Conservation (phyloP, 352 stramenopile species). For the Globisporangium solare region DNA sequence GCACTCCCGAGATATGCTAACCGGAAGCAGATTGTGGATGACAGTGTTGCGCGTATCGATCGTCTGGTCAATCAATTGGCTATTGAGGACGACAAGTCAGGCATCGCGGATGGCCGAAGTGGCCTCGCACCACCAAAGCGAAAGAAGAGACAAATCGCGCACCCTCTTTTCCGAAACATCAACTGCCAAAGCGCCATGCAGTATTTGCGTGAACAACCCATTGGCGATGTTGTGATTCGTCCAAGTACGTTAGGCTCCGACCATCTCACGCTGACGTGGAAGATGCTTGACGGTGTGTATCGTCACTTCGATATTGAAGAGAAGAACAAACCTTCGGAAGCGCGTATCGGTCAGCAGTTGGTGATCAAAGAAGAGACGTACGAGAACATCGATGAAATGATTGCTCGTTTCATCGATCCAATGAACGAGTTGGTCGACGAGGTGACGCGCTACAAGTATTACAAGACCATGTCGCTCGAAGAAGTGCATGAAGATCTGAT, state of each 20-base stretch:
- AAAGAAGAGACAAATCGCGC: slow-evolving; percentile 86
- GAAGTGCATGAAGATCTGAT: slow-evolving; percentile 84
- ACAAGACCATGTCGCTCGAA: slow-evolving; percentile 58
- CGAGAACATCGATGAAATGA: slow-evolving; percentile 86
- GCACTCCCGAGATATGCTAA: slow-evolving; percentile 54
- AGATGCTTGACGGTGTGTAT: slow-evolving; percentile 84
- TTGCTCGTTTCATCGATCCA: slow-evolving; percentile 82
- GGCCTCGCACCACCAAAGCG: slow-evolving; percentile 37
- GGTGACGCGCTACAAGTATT: slow-evolving; percentile 86
- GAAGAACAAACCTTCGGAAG: slow-evolving; percentile 84
- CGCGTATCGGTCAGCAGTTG: slow-evolving; percentile 70
- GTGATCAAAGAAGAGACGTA: slow-evolving; percentile 87
- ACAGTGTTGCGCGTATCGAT: slow-evolving; percentile 69
- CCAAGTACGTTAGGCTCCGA: slow-evolving; percentile 79
- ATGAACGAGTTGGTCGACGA: slow-evolving; percentile 89
- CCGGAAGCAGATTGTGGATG: slow-evolving; percentile 44
- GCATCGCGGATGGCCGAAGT: slow-evolving; percentile 19
- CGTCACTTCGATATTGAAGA: slow-evolving; percentile 87
- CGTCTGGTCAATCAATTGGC: slow-evolving; percentile 69
- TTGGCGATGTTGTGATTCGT: slow-evolving; percentile 84
- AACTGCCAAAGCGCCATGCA: slow-evolving; percentile 81
- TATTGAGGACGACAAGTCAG: slow-evolving; percentile 71
- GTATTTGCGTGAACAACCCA: slow-evolving; percentile 67
- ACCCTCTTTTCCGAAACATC: slow-evolving; percentile 85
- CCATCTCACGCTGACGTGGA: slow-evolving; percentile 87